Evolutionary conservation across 2,329 filamentous ascomycete species (phyloP).

Genomic region (Ophiostoma tasmaniense): DNA sequence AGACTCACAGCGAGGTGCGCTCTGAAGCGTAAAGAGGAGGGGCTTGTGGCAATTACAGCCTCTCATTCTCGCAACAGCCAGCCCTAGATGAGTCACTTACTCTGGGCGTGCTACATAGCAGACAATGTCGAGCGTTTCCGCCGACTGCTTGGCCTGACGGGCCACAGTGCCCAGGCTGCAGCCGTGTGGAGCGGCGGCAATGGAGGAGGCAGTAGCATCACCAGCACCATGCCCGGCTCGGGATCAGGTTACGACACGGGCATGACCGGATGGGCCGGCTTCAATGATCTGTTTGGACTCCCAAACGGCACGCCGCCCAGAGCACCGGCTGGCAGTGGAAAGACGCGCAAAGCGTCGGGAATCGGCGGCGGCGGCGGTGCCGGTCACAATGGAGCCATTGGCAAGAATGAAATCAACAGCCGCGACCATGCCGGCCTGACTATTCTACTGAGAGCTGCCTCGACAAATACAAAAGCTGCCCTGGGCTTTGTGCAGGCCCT

Average conservation of each 20-base stretch:
- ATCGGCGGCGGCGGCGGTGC: conserved; percentile 28
- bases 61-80: background rate
- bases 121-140: conserved; percentile 95
- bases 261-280: conserved; percentile 25
- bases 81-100: conserved; percentile 62
- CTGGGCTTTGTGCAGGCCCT: conserved; percentile 68
- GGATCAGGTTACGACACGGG: background rate
- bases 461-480: conserved; percentile 58
- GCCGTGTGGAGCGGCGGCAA: conserved; percentile 40
- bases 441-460: conserved; percentile 73
- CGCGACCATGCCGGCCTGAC: conserved; percentile 77
- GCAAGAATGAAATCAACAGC: conserved; percentile 67
- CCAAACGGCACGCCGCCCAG: conserved; percentile 11
- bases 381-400: conserved; percentile 31
- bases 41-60: conserved; percentile 14
- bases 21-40: conserved; percentile 42
- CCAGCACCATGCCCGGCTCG: background rate
- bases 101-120: conserved; percentile 96
- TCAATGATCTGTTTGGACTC: conserved; percentile 16
- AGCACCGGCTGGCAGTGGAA: conserved; percentile 25
- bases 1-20: conserved; percentile 83
- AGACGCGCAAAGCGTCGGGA: conserved; percentile 46
- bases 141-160: conserved; percentile 70
- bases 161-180: conserved; percentile 46
- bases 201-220: conserved; percentile 10